These are phyloP conservation scores for Schizosaccharomyces japonicus DNA, from an alignment of 805 yeast genomes.

Conservation along the genomic window DNA sequence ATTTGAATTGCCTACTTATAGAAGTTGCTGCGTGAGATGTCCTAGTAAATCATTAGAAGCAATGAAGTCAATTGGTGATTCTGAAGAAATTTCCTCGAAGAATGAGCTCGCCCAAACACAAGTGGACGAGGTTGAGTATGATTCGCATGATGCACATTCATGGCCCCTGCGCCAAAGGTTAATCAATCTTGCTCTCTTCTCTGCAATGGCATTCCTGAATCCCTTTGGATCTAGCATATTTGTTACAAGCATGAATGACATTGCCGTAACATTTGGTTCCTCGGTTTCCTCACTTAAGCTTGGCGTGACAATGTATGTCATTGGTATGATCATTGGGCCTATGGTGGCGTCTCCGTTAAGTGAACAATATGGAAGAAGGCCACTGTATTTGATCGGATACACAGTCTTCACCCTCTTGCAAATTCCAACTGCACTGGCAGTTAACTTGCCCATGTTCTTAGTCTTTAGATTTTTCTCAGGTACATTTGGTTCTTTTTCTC, in stretches of 20 bases:
- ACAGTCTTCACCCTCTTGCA: conserved; percentile 25
- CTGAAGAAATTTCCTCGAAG: too few relatives aligned
- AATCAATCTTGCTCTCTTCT: not conserved
- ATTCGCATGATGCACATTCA: not conserved
- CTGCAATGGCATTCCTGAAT: not conserved
- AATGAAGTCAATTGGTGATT: too few relatives aligned
- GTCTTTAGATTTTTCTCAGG: conserved; percentile 57
- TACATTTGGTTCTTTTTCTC: conserved; percentile 53
- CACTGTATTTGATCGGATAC: conserved; percentile 33
- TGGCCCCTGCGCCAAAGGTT: not conserved
- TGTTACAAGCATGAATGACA: not conserved
- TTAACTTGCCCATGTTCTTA: conserved; percentile 20
- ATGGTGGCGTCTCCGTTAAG: conserved; percentile 47
- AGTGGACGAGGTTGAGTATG: too few relatives aligned
- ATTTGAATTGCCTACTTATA: too few relatives aligned
- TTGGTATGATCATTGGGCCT: conserved; percentile 44
- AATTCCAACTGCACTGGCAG: conserved; percentile 25
- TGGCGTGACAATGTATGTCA: conserved; percentile 18
- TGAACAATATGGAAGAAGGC: conserved; percentile 44
- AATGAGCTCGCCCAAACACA: too few relatives aligned
- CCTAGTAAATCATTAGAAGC: too few relatives aligned
- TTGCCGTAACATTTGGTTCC: not conserved
- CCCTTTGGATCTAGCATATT: not conserved
- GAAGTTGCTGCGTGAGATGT: too few relatives aligned
- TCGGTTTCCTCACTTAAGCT: conserved; percentile 34